Evolutionary conservation across 2,329 filamentous ascomycete species (phyloP).

Genomic region (Arthrobotrys pseudoclavata): DNA sequence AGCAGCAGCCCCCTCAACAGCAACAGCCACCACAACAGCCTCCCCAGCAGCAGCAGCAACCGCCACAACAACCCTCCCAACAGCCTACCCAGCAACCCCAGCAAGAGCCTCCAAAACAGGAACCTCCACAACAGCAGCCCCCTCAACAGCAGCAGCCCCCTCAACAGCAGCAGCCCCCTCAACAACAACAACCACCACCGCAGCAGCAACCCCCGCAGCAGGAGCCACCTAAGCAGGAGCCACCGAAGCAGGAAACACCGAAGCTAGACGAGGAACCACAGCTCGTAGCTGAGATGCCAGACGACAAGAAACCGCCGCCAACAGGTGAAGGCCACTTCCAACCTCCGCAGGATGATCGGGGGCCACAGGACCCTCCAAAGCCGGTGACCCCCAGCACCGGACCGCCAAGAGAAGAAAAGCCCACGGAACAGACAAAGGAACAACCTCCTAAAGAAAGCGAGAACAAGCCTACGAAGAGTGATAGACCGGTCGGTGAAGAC

Average conservation of each 20-base stretch:
- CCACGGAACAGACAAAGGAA: constrained; percentile 11
- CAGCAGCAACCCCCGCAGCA: constrained; percentile 2
- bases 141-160: not conserved
- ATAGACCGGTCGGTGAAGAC: constrained; percentile 24
- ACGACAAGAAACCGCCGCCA: constrained; percentile 5
- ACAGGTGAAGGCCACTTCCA: constrained; percentile 28
- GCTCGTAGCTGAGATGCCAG: too few relatives aligned
- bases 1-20: constrained; percentile 6
- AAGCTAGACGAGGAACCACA: constrained; percentile 9
- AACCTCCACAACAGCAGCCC: not conserved
- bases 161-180: not conserved
- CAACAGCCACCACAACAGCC: not conserved
- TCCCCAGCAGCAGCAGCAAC: not conserved
- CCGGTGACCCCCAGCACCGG: not conserved
- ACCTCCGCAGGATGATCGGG: constrained; percentile 2
- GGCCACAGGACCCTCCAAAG: not conserved
- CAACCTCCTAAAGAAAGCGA: constrained; percentile 8
- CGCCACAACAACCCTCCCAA: not conserved
- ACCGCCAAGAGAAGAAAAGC: constrained; percentile 6
- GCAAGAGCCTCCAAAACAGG: not conserved
- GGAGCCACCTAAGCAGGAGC: not conserved
- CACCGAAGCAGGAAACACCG: not conserved
- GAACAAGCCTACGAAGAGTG: constrained; percentile 3
- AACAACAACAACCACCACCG: not conserved
- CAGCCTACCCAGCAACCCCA: constrained; percentile 3